Evolutionary conservation across 1,139 yeast species (phyloP).

Genomic region (Yamadazyma spencermartinsiae): DNA sequence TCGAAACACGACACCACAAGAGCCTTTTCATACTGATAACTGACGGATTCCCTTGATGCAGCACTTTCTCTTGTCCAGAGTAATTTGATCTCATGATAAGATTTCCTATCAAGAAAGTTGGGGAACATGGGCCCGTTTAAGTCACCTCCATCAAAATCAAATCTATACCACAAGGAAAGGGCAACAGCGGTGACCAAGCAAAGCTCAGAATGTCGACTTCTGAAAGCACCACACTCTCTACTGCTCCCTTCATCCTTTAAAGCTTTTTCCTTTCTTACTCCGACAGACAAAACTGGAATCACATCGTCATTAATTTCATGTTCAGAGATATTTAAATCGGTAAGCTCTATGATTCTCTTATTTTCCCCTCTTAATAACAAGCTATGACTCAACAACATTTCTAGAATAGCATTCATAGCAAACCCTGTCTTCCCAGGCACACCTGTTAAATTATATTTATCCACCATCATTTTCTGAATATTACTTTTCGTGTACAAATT

Average conservation of each 20-base stretch:
- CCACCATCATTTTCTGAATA: not conserved
- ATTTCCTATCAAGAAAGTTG: slow-evolving; percentile 3
- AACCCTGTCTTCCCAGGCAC: not conserved
- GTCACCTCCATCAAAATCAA: slow-evolving; percentile 8
- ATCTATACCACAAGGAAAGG: slow-evolving; percentile 7
- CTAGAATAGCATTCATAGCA: slow-evolving; percentile 32
- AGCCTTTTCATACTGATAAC: not conserved
- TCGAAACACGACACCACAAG: not conserved
- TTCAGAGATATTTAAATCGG: slow-evolving; percentile 1
- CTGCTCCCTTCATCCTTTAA: not conserved
- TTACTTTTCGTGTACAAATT: slow-evolving; percentile 3
- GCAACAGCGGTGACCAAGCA: slow-evolving; percentile 10
- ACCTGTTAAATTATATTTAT: not conserved
- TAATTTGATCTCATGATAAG: slow-evolving; percentile 4
- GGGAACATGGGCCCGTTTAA: not conserved
- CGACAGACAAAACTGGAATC: slow-evolving; percentile 1
- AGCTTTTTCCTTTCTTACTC: slow-evolving; percentile 3
- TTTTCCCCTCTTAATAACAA: slow-evolving; percentile 8
- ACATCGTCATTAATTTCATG: slow-evolving; percentile 1
- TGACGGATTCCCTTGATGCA: not conserved
- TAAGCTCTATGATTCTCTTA: slow-evolving; percentile 5
- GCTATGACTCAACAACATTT: slow-evolving; percentile 20
- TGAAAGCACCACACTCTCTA: not conserved
- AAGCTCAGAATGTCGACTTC: slow-evolving; percentile 3
- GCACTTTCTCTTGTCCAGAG: not conserved